Conservation (phyloP, 768 basidiomycete species). For the Tylopilus sp. region DNA sequence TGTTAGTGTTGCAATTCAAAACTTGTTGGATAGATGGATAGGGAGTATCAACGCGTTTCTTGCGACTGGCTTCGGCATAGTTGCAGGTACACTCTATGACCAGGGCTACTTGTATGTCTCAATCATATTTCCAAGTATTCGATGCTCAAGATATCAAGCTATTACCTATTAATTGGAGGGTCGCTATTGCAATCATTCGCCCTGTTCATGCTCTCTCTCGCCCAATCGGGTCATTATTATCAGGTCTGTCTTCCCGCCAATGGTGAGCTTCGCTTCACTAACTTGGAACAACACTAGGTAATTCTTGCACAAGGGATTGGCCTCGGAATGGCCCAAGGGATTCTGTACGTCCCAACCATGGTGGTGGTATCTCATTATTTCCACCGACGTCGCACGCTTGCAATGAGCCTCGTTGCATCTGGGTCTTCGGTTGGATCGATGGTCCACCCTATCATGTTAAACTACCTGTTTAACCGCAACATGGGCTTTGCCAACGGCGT, state of each 20-base stretch:
- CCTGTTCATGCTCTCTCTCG: conserved; percentile 45
- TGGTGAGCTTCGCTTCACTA: neutral
- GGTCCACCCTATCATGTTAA: conserved; percentile 32
- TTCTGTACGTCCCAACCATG: conserved; percentile 44
- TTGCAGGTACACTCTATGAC: conserved; percentile 47
- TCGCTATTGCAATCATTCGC: conserved; percentile 40
- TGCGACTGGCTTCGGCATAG: conserved; percentile 33
- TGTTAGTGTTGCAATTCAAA: neutral
- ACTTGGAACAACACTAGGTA: conserved; percentile 31
- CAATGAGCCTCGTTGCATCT: conserved; percentile 40
- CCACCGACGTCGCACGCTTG: conserved; percentile 36
- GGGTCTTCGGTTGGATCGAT: conserved; percentile 34
- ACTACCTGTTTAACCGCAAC: conserved; percentile 17
- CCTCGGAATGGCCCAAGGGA: conserved; percentile 43
- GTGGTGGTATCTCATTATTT: conserved; percentile 48
- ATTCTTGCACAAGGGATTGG: conserved; percentile 49
- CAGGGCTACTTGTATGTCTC: conserved; percentile 44
- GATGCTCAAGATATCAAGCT: conserved; percentile 28
- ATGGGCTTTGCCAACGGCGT: conserved; percentile 46
- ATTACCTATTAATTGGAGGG: conserved; percentile 43
- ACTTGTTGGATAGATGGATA: conserved; percentile 34
- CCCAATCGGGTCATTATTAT: conserved; percentile 40
- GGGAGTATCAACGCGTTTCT: conserved; percentile 47
- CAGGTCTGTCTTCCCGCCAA: conserved; percentile 30
- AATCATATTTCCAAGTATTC: neutral